Base-by-base conservation (phyloP, 768 basidiomycete genomes). In the Lactarius trivialis region DNA sequence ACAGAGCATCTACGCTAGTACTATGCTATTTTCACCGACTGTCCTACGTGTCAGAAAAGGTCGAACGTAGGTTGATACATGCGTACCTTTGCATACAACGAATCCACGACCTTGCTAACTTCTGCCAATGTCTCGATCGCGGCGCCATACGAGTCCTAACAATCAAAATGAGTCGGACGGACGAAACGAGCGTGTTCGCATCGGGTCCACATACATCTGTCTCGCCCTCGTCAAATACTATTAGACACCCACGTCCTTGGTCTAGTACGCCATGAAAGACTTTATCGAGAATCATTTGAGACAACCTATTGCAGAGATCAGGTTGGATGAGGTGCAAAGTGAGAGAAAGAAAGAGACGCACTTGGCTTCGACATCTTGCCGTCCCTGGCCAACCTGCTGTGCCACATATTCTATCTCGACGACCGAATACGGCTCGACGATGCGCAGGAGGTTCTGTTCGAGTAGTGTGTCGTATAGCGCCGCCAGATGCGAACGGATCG, bases 281-380 rank as follows among this genome's bases (percentile, higher is more conserved):
- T 68, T 95, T 95, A 75, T 98, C 96, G 39, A 98, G 77, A 65
- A 98, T 99, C 96, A 99, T 98, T 72, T 99, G 96, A 33, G 91
- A 93, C 30, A 98, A 76, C 72, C 95, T 96, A 68, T 6, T 34
- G 19, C 26, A 49, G 30, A 43, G 14, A 48, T 55, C 24, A 53
- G 52, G 19, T 15, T 19, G 8, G 21, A 48, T n/a, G 30, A 30
- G 30, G 30, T 30, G 7, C 28, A 33, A 21, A 37, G 21, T 24
- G 19, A 58, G 48, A 21, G 30, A 51, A n/a, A n/a, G 15, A 61
- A 56, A 32, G 54, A 26, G 21, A 76, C 87, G 66, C 64, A 94
- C 93, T 97, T 98, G 24, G 86, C 82, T 75, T 98, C 95, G 24
- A 98, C 93, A 8, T 84, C 85, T 71, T 91, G 88, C 54, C 90